These are phyloP conservation scores for Penicillium corylophilum DNA, from an alignment of 2,329 filamentous ascomycete species.

Conservation along the genomic window DNA sequence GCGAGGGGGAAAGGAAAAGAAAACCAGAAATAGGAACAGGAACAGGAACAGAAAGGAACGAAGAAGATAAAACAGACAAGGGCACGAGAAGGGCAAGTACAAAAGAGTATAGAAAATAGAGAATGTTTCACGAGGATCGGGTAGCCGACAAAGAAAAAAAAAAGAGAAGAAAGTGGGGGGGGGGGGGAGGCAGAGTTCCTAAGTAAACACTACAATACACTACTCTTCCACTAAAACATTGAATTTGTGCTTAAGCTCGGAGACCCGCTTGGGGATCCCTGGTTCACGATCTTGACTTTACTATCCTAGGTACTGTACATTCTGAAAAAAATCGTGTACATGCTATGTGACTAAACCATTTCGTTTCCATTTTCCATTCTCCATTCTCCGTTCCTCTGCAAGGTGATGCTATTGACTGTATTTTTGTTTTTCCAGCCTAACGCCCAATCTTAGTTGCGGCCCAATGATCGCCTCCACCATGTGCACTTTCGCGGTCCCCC, in stretches of 20 bases:
- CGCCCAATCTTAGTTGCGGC: constrained; percentile 23
- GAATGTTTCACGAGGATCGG: constrained; percentile 20
- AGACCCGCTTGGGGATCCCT: constrained; percentile 19
- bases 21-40: constrained; percentile 3
- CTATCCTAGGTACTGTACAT: not conserved
- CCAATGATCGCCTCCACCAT: constrained; percentile 23
- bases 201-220: too few species aligned
- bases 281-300: constrained; percentile 4
- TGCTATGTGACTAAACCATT: too few species aligned
- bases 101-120: constrained; percentile 4
- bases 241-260: constrained; percentile 12
- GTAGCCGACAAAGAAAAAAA: constrained; percentile 19
- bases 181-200: not conserved
- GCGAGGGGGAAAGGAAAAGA: constrained; percentile 1
- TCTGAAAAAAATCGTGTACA: too few species aligned
- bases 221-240: too few species aligned
- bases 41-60: too few species aligned
- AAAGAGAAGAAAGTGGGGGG: constrained; percentile 10
- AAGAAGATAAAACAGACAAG: constrained; percentile 2
- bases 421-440: not conserved
- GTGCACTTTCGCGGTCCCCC: not conserved
- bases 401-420: not conserved
- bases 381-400: not conserved
- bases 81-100: not conserved
- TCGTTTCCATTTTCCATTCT: too few species aligned